Evolutionary conservation across 495 filamentous ascomycete species (phyloP).

Genomic region (Tirmania nivea): DNA sequence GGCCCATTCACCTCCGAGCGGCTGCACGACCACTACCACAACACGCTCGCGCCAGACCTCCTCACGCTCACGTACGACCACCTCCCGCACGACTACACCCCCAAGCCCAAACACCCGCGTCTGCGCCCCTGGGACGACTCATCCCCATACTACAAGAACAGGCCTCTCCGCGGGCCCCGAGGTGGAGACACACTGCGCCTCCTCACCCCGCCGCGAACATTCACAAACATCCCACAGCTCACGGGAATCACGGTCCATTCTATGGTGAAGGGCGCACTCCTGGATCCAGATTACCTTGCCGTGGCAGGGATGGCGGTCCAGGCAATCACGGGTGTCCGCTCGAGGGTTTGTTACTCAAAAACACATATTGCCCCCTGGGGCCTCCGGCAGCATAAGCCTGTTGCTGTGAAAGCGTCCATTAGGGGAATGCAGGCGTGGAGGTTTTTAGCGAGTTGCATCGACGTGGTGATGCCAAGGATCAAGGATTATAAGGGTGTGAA

Average conservation of each 20-base stretch:
- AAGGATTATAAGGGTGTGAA: constrained; percentile 80
- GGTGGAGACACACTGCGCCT: constrained; percentile 47
- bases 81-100: constrained; percentile 28
- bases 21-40: constrained; percentile 71
- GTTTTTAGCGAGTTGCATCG: constrained; percentile 65
- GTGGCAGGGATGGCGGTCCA: constrained; percentile 66
- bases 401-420: constrained; percentile 47
- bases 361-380: constrained; percentile 44
- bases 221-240: constrained; percentile 66
- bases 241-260: constrained; percentile 59
- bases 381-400: constrained; percentile 31
- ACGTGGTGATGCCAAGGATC: constrained; percentile 76
- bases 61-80: constrained; percentile 76
- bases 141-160: constrained; percentile 83
- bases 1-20: constrained; percentile 81
- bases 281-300: constrained; percentile 46
- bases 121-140: constrained; percentile 72
- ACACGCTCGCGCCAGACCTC: constrained; percentile 71
- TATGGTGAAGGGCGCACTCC: constrained; percentile 40
- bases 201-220: constrained; percentile 54
- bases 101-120: constrained; percentile 51
- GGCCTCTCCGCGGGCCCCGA: constrained; percentile 60
- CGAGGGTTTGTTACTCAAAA: constrained; percentile 43
- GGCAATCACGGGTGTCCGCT: constrained; percentile 61
- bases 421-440: constrained; percentile 62